Evolutionary conservation across 495 filamentous ascomycete genomes (phyloP), one percentile per base, ranked within the genome.

Genomic region (Penicillium canariense): DNA sequence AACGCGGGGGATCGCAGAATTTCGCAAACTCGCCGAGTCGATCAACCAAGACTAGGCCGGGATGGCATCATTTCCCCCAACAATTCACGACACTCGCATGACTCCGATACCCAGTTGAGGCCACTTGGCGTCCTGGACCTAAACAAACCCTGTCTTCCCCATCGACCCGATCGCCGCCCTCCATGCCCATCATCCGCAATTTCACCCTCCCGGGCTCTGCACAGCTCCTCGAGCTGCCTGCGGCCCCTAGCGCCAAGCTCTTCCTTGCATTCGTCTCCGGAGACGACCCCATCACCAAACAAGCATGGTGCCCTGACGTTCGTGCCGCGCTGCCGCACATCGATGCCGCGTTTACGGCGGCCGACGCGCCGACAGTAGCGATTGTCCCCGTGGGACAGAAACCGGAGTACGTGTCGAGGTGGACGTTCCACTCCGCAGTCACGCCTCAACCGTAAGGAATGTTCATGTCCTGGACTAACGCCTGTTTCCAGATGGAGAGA

Each of bases 231-330:
- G 53, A 58, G n/a, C 25, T 71, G 9, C 49, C 63, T 22, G 28
- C 56, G 6, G 48, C 36, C 22, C 23, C 66, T 28, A 36, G 51
- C 35, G 49, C 62, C 1, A 59, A 61, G 23, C 38, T 66, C 9
- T 69, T 68, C 48, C 40, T 71, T n/a, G 63, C 65, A 10, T 71
- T 71, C 47, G 48, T 62, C 32, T 58, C 66, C 23, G 61, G 58
- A 31, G 14, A 50, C 23, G 68, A 71, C 25, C 52, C 66, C 3
- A 48, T 49, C 2, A 71, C 68, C 30, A 54, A 58, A 17, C 61
- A 66, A 35, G 48, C 68, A 5, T 71, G 68, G 68, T 71, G 68
- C 28, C 68, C 68, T 0, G 68, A 71, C 36, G 68, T 71, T 18
- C 59, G 61, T 9, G 66, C 64, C 34, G 66, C 66, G 0, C 45